phyloP scores from a whole-genome alignment of 1,284 basidiomycete genomes.

The Ceratobasidium theobromae region DNA sequence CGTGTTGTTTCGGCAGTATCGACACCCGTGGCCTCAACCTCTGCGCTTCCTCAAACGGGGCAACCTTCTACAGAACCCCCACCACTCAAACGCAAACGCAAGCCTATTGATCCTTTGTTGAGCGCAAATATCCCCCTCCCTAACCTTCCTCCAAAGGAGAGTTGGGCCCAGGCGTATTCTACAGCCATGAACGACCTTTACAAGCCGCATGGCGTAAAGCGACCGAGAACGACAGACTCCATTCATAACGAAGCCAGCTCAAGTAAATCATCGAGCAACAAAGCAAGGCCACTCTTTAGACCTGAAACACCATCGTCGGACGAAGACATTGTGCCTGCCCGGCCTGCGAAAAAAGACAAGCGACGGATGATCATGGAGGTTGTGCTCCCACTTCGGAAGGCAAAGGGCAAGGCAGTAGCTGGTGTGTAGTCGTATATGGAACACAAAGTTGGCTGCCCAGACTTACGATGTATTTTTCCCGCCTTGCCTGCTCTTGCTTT shows the following conservation, averaged over 20 bases:
- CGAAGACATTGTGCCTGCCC: background rate
- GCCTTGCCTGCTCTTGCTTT: background rate
- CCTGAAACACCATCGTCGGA: conserved; percentile 11
- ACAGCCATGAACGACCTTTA: background rate
- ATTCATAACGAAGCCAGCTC: background rate
- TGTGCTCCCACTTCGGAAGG: conserved; percentile 13
- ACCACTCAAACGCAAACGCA: conserved; percentile 23
- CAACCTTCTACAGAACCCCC: background rate
- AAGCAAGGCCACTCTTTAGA: conserved; percentile 12
- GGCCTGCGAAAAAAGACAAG: background rate
- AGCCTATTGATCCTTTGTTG: background rate
- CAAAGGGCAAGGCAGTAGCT: conserved; percentile 9
- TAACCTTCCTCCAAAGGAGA: background rate
- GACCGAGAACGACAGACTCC: background rate
- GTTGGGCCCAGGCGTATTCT: conserved; percentile 10
- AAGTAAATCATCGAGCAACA: background rate
- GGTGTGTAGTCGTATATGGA: conserved; percentile 18
- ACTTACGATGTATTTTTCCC: conserved; percentile 5
- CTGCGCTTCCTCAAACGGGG: background rate
- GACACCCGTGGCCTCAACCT: background rate
- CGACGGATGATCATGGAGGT: conserved; percentile 28
- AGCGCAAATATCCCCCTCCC: background rate
- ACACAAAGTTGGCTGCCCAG: background rate
- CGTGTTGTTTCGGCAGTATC: background rate
- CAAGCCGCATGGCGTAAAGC: background rate